phyloP scores from a whole-genome alignment of 2,329 filamentous ascomycete species.

The Bertia moriformis region DNA sequence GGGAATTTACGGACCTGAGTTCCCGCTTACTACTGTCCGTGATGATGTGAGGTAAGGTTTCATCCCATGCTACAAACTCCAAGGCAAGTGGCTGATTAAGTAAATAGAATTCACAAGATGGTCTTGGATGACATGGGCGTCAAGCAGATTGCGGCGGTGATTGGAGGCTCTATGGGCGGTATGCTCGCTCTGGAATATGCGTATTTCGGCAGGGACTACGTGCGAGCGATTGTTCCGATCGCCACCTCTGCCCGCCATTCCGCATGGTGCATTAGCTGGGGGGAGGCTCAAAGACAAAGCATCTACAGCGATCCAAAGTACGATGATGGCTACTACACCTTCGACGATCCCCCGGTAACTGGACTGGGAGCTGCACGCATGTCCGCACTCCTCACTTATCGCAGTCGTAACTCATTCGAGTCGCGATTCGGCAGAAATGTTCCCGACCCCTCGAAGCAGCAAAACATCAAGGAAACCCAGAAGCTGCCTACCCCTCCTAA shows the following conservation, averaged over 20 bases:
- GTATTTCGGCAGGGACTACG: conserved; percentile 30
- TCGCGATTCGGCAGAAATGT: conserved; percentile 26
- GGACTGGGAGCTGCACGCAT: conserved; percentile 19
- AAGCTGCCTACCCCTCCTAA: conserved; percentile 11
- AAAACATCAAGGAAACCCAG: conserved; percentile 33
- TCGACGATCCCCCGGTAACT: conserved; percentile 14
- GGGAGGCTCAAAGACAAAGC: conserved; percentile 38
- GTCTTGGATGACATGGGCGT: conserved; percentile 38
- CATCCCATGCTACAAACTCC: neutral
- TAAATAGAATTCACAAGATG: conserved; percentile 33
- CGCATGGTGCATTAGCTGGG: conserved; percentile 44
- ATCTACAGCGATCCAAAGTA: conserved; percentile 17
- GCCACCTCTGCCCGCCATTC: conserved; percentile 39
- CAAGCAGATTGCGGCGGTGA: conserved; percentile 32
- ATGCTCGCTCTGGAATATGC: conserved; percentile 41
- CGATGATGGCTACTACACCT: conserved; percentile 15
- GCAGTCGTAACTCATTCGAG: conserved; percentile 17
- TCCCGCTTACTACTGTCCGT: conserved; percentile 52
- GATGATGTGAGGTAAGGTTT: conserved; percentile 38
- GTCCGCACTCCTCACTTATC: conserved; percentile 22
- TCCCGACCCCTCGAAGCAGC: conserved; percentile 42
- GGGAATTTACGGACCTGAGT: conserved; percentile 45
- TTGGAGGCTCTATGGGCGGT: conserved; percentile 42
- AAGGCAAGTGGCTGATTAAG: conserved; percentile 1
- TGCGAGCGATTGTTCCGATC: conserved; percentile 35